phyloP scores from a whole-genome alignment of 2,329 filamentous ascomycete species.

The Fusarium sp. region DNA sequence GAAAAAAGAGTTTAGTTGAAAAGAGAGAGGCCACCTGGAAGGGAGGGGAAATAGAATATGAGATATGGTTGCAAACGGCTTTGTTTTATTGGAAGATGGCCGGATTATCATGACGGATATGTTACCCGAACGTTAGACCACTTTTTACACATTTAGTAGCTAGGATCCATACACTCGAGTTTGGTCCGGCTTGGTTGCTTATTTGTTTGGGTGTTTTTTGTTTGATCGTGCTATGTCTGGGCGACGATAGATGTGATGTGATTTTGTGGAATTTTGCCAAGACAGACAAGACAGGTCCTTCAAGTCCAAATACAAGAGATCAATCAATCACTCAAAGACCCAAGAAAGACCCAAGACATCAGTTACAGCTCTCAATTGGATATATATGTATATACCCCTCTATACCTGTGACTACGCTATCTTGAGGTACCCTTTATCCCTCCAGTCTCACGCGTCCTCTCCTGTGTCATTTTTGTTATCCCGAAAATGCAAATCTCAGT shows the following conservation, averaged over 20 bases:
- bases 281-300: background rate
- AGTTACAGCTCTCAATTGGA: slow-evolving; percentile 19
- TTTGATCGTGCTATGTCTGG: background rate
- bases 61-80: slow-evolving; percentile 40
- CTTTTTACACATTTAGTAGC: slow-evolving; percentile 43
- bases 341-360: background rate
- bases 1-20: slow-evolving; percentile 36
- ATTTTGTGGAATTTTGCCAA: background rate
- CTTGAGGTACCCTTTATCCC: slow-evolving; percentile 2
- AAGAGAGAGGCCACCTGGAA: slow-evolving; percentile 29
- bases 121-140: slow-evolving; percentile 45
- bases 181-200: slow-evolving; percentile 30
- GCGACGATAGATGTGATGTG: background rate
- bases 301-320: no score
- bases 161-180: slow-evolving; percentile 43
- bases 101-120: slow-evolving; percentile 46
- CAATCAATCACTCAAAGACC: background rate
- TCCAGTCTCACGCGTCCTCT: slow-evolving; percentile 10
- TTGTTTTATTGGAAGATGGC: slow-evolving; percentile 36
- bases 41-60: slow-evolving; percentile 36
- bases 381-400: slow-evolving; percentile 16
- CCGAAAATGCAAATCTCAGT: slow-evolving; percentile 21
- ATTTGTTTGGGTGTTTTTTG: background rate
- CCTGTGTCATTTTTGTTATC: slow-evolving; percentile 9
- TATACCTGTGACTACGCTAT: slow-evolving; percentile 11